A percentile compares a stretch with the other conserved stretches of the same genome.
Evolutionary conservation across 116 monocot species (phyloP).

Genomic region (Cymodocea nodosa): DNA sequence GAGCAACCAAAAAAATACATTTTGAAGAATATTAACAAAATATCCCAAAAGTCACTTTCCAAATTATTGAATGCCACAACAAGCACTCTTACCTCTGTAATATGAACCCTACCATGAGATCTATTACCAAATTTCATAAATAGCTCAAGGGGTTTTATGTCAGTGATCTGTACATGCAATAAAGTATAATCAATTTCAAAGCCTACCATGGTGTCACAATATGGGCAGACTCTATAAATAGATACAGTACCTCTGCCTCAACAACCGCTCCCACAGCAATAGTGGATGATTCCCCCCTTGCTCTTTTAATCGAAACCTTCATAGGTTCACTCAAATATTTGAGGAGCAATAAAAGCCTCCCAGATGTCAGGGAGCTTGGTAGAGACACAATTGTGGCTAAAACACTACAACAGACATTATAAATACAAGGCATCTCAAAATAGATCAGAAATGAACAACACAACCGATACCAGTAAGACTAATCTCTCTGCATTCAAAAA

Average conservation of each 20-base stretch:
- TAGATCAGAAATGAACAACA: too few species aligned
- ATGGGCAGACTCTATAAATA: not conserved
- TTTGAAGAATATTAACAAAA: not conserved
- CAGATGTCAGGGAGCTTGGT: conserved; percentile 34
- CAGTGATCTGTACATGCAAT: conserved; percentile 37
- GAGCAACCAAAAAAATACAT: not conserved
- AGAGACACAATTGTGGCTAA: conserved; percentile 47
- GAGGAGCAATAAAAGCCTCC: conserved; percentile 55
- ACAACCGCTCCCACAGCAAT: conserved; percentile 54
- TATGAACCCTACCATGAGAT: conserved; percentile 64
- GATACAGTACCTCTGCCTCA: conserved; percentile 54
- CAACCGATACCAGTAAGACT: too few species aligned
- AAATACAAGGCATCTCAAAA: not conserved
- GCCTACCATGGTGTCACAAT: not conserved
- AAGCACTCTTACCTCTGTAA: conserved; percentile 55
- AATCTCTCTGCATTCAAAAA: too few species aligned
- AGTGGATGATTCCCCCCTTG: conserved; percentile 35
- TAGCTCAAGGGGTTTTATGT: conserved; percentile 58
- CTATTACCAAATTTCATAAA: conserved; percentile 53
- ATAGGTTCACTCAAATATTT: conserved; percentile 30
- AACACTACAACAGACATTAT: conserved; percentile 25
- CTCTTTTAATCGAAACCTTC: conserved; percentile 41
- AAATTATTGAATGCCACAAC: not conserved
- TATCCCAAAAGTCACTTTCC: not conserved
- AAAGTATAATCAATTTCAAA: too few species aligned